phyloP scores from a whole-genome alignment of 305 asterid genomes.

The Fraxinus latifolia region DNA sequence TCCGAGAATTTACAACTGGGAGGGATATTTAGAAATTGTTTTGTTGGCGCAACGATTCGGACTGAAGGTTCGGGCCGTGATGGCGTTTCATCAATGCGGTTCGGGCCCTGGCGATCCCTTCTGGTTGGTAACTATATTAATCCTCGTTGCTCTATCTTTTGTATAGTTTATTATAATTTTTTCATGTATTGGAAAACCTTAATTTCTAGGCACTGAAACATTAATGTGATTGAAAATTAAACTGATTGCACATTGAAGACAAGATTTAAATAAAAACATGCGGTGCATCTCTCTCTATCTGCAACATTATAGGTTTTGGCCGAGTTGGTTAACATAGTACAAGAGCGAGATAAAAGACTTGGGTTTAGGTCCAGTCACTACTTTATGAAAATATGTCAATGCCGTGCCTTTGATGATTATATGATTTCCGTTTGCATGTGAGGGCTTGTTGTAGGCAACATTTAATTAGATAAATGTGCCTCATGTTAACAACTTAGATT shows the following conservation, averaged over 20 bases:
- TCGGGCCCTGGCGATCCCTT: constrained; percentile 52
- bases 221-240: neutral
- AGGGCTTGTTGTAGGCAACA: neutral
- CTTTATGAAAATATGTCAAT: neutral
- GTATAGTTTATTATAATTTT: neutral
- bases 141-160: neutral
- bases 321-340: neutral
- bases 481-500: neutral
- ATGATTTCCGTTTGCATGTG: neutral
- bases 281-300: neutral
- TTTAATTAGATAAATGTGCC: neutral
- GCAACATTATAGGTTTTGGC: neutral
- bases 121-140: constrained; percentile 53
- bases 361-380: neutral
- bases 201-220: neutral
- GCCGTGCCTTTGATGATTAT: neutral
- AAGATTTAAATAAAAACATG: neutral
- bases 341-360: neutral
- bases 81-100: constrained; percentile 84
- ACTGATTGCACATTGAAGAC: neutral
- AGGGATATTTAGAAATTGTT: constrained; percentile 67
- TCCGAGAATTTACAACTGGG: constrained; percentile 62
- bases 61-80: constrained; percentile 63
- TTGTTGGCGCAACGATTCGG: constrained; percentile 54
- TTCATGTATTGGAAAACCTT: neutral